Base-by-base conservation (phyloP, 805 yeast genomes). In the Yamadazyma olivae region DNA sequence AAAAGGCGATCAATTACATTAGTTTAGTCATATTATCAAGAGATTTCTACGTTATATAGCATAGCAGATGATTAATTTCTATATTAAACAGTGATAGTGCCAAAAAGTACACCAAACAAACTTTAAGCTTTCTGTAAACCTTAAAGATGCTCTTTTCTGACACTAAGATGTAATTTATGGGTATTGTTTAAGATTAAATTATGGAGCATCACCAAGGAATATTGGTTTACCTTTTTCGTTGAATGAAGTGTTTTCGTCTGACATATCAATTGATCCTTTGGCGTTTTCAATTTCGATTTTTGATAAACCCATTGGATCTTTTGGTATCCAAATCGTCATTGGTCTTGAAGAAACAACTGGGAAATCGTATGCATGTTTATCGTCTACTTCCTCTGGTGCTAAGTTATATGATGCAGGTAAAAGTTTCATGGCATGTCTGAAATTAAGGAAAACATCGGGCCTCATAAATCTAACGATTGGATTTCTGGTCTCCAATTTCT, bases 241-340 rank as follows among this genome's bases (percentile, higher is more conserved):
- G 35, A 85, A 77, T 31, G 64, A 57, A 1, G 96, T 77, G 46
- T 82, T 81, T 31, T 72, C 79, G 54, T 89, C 95, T 36, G 77
- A 67, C 33, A 85, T 78, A 13, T 74, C 70, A 32, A 88, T 75
- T 6, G 78, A 67, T 1, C 69, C 72, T 15, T 64, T 56, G 34
- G 86, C 70, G 27, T 76, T 66, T 26, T 71, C 73, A 16, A 84
- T 79, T 49, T 81, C 79, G 10, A 51, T 54, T 2, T 68, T 61
- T 1, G 95, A 83, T 48, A 87, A 74, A 1, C 98, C 98, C 75
- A 79, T 77, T 7, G 86, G 82, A 57, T 91, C 99, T 39, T 68
- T 67, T n/a, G 97, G 95, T 51, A 91, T 77, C 99, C 99, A 91
- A 15, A 91, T 63, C n/a, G 70, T 67, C 2, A 95, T 95, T 48